Percentiles rank a stretch among this genome's conserved stretches.
Evolutionary conservation across 345 rosid species (phyloP).

Genomic region (Capsella bursapastoris): DNA sequence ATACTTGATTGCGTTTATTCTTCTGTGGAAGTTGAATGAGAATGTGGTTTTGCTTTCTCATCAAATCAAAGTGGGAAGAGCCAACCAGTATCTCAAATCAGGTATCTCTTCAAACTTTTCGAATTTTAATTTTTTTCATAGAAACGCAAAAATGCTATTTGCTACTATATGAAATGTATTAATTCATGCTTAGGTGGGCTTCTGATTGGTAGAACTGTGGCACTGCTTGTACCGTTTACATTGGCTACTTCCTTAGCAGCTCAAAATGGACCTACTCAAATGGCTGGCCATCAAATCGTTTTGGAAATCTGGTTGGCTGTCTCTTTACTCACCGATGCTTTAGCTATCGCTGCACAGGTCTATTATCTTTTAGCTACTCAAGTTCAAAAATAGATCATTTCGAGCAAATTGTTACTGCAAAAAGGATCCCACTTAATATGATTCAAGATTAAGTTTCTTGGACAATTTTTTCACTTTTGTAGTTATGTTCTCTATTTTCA

Average conservation of each 20-base stretch:
- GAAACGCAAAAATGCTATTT: background rate
- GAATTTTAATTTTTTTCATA: no score
- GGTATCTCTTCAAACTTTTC: slow-evolving; percentile 48
- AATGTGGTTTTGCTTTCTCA: slow-evolving; percentile 76
- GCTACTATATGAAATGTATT: slow-evolving; percentile 11
- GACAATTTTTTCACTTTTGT: background rate
- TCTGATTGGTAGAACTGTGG: slow-evolving; percentile 86
- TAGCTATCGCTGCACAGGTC: slow-evolving; percentile 98
- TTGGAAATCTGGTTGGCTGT: slow-evolving; percentile 89
- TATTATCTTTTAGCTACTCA: background rate
- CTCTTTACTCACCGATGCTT: slow-evolving; percentile 90
- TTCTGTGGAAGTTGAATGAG: slow-evolving; percentile 78
- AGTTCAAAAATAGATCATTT: background rate
- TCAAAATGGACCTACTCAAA: slow-evolving; percentile 77
- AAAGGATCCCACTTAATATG: background rate
- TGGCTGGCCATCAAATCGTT: slow-evolving; percentile 97
- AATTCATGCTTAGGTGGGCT: slow-evolving; percentile 67
- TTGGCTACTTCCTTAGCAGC: slow-evolving; percentile 90
- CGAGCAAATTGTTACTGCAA: background rate
- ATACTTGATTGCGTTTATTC: slow-evolving; percentile 81
- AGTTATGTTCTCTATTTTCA: slow-evolving; percentile 31
- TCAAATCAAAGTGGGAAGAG: slow-evolving; percentile 60
- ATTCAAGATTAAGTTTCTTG: background rate
- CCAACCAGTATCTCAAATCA: slow-evolving; percentile 70
- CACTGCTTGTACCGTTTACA: slow-evolving; percentile 79